Percentiles rank a stretch among this genome's conserved stretches.
Conservation (phyloP, 2,329 filamentous ascomycete genomes). For the Dactylonectria estremocensis region DNA sequence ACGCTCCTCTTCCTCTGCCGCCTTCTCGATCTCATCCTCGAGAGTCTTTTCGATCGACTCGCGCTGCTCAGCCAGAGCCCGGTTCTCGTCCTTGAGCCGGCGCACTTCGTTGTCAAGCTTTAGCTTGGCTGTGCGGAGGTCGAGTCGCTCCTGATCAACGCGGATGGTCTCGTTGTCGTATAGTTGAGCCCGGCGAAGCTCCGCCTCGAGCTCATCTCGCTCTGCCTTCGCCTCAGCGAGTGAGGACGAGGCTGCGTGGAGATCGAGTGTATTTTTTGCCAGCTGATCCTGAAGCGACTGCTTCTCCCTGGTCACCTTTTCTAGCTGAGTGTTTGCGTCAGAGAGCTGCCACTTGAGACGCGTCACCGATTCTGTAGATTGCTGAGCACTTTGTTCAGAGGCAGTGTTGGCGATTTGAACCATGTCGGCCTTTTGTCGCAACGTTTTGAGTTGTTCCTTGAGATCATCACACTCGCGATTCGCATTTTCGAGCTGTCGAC, state of each 20-base stretch:
- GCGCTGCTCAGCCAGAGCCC: constrained; percentile 69
- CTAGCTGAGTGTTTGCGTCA: constrained; percentile 72
- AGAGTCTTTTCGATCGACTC: constrained; percentile 74
- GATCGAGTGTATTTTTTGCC: constrained; percentile 70
- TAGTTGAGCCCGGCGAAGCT: constrained; percentile 69
- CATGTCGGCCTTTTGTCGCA: constrained; percentile 42
- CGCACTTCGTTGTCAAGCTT: constrained; percentile 79
- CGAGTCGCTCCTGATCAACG: constrained; percentile 78
- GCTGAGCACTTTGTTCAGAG: constrained; percentile 54
- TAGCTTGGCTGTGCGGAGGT: constrained; percentile 77
- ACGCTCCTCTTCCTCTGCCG: constrained; percentile 76
- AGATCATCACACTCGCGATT: constrained; percentile 59
- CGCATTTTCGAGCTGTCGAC: constrained; percentile 57
- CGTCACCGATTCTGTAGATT: constrained; percentile 61
- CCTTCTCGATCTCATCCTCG: constrained; percentile 76
- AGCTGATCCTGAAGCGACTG: constrained; percentile 76
- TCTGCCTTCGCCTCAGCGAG: constrained; percentile 74
- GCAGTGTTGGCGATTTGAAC: constrained; percentile 48
- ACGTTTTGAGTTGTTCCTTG: constrained; percentile 49
- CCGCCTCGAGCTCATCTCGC: constrained; percentile 75
- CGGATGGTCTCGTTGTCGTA: constrained; percentile 72
- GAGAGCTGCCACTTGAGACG: constrained; percentile 70
- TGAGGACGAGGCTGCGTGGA: constrained; percentile 71
- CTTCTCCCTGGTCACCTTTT: constrained; percentile 72
- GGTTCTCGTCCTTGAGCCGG: constrained; percentile 76